These are phyloP conservation scores for Globisporangium mamillatum DNA, from an alignment of 352 stramenopile genomes.

Conservation along the genomic window DNA sequence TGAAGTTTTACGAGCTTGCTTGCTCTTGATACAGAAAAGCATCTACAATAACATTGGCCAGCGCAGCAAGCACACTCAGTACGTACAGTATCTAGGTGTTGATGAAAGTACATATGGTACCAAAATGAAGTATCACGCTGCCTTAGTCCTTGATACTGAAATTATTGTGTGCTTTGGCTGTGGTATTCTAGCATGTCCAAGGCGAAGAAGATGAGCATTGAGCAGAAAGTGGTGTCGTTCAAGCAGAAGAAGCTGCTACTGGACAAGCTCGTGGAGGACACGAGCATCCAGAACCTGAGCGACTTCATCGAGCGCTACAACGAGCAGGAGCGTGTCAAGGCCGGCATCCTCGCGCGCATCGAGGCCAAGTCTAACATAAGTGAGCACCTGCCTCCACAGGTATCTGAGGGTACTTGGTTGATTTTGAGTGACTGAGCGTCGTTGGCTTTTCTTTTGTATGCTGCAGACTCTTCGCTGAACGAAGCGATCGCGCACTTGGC, in stretches of 20 bases:
- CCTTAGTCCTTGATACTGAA: not conserved
- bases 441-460: not conserved
- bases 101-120: not conserved
- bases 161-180: conserved; percentile 1
- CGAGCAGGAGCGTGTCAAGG: conserved; percentile 49
- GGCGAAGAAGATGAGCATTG: conserved; percentile 49
- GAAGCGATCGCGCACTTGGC: conserved; percentile 46
- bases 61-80: conserved; percentile 40
- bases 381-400: conserved; percentile 14
- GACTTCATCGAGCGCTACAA: conserved; percentile 71
- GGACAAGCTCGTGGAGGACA: conserved; percentile 55
- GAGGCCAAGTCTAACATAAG: conserved; percentile 48
- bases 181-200: conserved; percentile 22
- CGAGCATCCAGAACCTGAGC: conserved; percentile 43
- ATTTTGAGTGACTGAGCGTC: not conserved
- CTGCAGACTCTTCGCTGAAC: conserved; percentile 40
- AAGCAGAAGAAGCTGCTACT: conserved; percentile 68
- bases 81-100: not conserved
- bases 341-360: conserved; percentile 48
- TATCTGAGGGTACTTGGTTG: not conserved
- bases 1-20: not conserved
- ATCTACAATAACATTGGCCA: conserved; percentile 38
- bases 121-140: not conserved
- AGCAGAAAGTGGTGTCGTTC: conserved; percentile 67
- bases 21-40: conserved; percentile 17